phyloP scores from a whole-genome alignment of 306 rosid genomes.

The Adenanthera pavonina region DNA sequence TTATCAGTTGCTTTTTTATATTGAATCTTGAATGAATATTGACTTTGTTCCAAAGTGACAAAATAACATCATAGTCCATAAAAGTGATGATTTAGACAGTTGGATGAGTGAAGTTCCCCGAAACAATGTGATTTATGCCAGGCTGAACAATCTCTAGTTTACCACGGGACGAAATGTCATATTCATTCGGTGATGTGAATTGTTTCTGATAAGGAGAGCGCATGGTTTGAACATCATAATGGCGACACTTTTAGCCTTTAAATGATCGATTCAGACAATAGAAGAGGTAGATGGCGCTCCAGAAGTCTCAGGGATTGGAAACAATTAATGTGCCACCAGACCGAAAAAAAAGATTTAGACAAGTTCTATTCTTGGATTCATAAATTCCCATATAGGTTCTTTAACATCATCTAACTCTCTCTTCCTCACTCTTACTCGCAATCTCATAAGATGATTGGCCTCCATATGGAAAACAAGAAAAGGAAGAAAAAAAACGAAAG shows the following conservation, averaged over 20 bases:
- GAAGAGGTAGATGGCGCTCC: background rate
- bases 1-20: background rate
- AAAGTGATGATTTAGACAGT: background rate
- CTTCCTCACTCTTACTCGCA: constrained; percentile 9
- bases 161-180: background rate
- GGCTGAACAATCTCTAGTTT: constrained; percentile 17
- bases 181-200: background rate
- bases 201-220: background rate
- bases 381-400: constrained; percentile 34
- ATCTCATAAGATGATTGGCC: constrained; percentile 35
- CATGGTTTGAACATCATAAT: background rate
- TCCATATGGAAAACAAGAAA: constrained; percentile 27
- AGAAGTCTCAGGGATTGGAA: background rate
- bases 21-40: background rate
- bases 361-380: constrained; percentile 10
- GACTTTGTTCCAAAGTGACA: background rate
- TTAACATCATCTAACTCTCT: constrained; percentile 41
- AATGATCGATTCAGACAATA: constrained; percentile 9
- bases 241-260: background rate
- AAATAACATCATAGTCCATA: background rate
- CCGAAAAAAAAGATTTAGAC: background rate
- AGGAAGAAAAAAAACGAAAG: background rate
- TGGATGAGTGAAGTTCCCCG: background rate
- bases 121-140: background rate
- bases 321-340: background rate